Conservation (phyloP, 1,139 yeast species). For the Magnusiomyces suaveolens region DNA sequence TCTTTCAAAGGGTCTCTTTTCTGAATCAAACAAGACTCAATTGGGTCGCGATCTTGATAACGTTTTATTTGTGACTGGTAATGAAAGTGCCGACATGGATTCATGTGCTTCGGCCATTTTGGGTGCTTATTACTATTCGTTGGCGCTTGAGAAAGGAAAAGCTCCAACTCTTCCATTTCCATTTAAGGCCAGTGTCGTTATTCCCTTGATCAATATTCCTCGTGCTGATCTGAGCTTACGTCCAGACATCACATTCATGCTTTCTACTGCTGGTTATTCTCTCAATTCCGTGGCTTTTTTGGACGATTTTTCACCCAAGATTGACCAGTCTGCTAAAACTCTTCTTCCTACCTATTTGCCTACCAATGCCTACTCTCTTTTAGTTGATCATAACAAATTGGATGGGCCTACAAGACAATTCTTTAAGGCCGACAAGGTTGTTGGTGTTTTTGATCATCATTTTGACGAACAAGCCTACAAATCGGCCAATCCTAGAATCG, state of each 20-base stretch:
- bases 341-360: not conserved
- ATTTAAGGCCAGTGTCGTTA: conserved; percentile 18
- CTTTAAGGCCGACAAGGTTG: conserved; percentile 34
- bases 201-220: conserved; percentile 71
- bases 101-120: conserved; percentile 69
- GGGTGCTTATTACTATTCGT: conserved; percentile 48
- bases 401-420: conserved; percentile 42
- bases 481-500: conserved; percentile 46
- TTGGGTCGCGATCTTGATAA: not conserved
- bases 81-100: conserved; percentile 80
- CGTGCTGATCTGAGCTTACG: conserved; percentile 55
- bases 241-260: conserved; percentile 54
- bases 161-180: conserved; percentile 7
- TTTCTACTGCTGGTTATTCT: conserved; percentile 42
- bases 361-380: conserved; percentile 31
- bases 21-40: not conserved
- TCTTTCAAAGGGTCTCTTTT: not conserved
- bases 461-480: conserved; percentile 51
- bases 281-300: conserved; percentile 47
- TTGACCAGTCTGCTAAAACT: conserved; percentile 1
- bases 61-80: conserved; percentile 56
- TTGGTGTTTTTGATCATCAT: conserved; percentile 78
- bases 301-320: conserved; percentile 44
- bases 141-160: conserved; percentile 4
- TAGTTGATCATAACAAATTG: conserved; percentile 77